A percentile compares a stretch with the other conserved stretches of the same genome.
Evolutionary conservation across 2,329 filamentous ascomycete genomes (phyloP).

Genomic region (Penicillium sumatraense): DNA sequence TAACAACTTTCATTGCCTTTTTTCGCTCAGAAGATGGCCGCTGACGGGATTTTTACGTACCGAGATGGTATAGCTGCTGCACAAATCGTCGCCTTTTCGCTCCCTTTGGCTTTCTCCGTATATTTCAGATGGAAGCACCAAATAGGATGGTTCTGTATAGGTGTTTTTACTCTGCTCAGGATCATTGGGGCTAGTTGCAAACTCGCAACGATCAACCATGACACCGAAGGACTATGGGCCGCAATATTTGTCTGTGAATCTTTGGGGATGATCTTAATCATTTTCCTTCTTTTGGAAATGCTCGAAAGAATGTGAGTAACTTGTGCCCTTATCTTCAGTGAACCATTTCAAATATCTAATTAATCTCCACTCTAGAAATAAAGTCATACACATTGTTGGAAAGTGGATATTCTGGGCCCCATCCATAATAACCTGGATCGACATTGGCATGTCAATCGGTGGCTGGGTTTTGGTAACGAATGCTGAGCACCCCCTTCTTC

Average conservation of each 20-base stretch:
- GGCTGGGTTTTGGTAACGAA: constrained; percentile 21
- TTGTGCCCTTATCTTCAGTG: neutral
- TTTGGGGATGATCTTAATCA: constrained; percentile 19
- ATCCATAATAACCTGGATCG: constrained; percentile 21
- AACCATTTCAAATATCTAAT: neutral
- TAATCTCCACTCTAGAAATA: constrained; percentile 12
- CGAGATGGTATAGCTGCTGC: constrained; percentile 18
- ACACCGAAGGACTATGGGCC: constrained; percentile 16
- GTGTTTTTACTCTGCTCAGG: constrained; percentile 14
- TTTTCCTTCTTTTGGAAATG: constrained; percentile 20
- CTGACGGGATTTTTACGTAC: constrained; percentile 8
- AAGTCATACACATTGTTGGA: constrained; percentile 5
- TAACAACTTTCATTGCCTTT: neutral
- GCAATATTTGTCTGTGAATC: constrained; percentile 24
- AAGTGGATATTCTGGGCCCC: constrained; percentile 15
- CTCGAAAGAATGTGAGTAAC: constrained; percentile 16
- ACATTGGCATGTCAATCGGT: constrained; percentile 21
- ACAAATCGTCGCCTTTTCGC: constrained; percentile 12
- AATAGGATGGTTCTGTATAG: constrained; percentile 23
- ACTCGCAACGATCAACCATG: constrained; percentile 16
- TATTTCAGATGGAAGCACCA: constrained; percentile 12
- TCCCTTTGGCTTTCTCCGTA: constrained; percentile 5
- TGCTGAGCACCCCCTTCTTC: constrained; percentile 12
- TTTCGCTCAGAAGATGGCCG: neutral
- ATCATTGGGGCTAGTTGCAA: constrained; percentile 20